Evolutionary conservation across 2,329 filamentous ascomycete genomes (phyloP).

Genomic region (Cladosporium phlei): DNA sequence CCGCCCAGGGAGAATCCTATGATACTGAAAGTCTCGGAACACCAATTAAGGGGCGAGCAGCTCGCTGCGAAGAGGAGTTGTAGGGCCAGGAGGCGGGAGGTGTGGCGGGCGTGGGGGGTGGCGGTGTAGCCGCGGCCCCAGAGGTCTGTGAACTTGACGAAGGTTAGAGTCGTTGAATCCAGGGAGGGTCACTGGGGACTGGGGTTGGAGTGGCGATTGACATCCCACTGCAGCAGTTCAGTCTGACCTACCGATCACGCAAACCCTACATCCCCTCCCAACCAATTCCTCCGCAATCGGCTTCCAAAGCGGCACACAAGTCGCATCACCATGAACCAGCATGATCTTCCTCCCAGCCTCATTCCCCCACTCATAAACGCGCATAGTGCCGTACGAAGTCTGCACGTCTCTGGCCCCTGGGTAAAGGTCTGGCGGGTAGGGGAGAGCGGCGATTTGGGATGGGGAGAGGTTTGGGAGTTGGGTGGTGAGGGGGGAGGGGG

Average conservation of each 20-base stretch:
- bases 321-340: constrained; percentile 31
- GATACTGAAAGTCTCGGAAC: constrained; percentile 9
- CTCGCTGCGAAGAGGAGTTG: constrained; percentile 17
- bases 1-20: constrained; percentile 22
- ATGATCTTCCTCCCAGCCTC: constrained; percentile 27
- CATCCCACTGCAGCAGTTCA: too few relatives aligned
- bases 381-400: constrained; percentile 29
- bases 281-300: constrained; percentile 28
- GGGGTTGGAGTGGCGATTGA: too few relatives aligned
- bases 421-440: constrained; percentile 28
- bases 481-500: constrained; percentile 26
- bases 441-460: constrained; percentile 21
- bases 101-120: constrained; percentile 9
- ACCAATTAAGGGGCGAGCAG: constrained; percentile 15
- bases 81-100: background rate
- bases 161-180: background rate
- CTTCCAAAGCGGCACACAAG: constrained; percentile 15
- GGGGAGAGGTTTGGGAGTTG: constrained; percentile 27
- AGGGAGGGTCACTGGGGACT: too few relatives aligned
- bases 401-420: constrained; percentile 31
- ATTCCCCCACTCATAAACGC: constrained; percentile 33
- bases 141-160: constrained; percentile 13
- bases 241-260: constrained; percentile 28
- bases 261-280: constrained; percentile 27
- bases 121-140: constrained; percentile 17